Evolutionary conservation across 371 early-diverging fungal genomes (phyloP).

Genomic region (Mortierella sp.): DNA sequence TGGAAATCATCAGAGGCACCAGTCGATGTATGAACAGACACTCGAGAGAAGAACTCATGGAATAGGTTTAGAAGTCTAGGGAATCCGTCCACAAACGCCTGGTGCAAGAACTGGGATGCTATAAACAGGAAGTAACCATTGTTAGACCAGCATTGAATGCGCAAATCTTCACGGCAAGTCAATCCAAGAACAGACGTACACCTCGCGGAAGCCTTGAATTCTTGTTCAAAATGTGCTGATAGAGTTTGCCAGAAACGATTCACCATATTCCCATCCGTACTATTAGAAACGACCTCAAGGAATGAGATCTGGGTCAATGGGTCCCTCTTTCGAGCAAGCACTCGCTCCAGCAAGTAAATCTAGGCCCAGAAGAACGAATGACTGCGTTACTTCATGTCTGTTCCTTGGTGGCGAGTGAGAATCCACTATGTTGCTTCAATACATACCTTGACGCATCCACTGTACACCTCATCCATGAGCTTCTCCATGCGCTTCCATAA

Average conservation of each 20-base stretch:
- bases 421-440: background rate
- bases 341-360: conserved; percentile 79
- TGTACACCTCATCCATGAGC: conserved; percentile 79
- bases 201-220: conserved; percentile 50
- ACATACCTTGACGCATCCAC: conserved; percentile 71
- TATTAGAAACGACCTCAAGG: conserved; percentile 60
- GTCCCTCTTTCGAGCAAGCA: conserved; percentile 76
- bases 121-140: background rate
- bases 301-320: conserved; percentile 72
- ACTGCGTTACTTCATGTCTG: background rate
- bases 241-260: conserved; percentile 60
- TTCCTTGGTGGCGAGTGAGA: background rate
- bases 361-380: conserved; percentile 20
- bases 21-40: conserved; percentile 68
- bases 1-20: conserved; percentile 64
- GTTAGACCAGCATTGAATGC: too few relatives aligned
- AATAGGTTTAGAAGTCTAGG: conserved; percentile 78
- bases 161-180: too few relatives aligned
- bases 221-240: conserved; percentile 58
- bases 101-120: conserved; percentile 75
- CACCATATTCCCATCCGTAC: conserved; percentile 58
- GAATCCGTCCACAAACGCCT: conserved; percentile 79
- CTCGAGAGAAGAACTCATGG: conserved; percentile 80
- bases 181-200: conserved; percentile 14
- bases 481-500: conserved; percentile 79